A percentile compares a stretch with the other conserved stretches of the same genome.
phyloP scores from a whole-genome alignment of 352 stramenopile species.

The Pythium insidiosum region DNA sequence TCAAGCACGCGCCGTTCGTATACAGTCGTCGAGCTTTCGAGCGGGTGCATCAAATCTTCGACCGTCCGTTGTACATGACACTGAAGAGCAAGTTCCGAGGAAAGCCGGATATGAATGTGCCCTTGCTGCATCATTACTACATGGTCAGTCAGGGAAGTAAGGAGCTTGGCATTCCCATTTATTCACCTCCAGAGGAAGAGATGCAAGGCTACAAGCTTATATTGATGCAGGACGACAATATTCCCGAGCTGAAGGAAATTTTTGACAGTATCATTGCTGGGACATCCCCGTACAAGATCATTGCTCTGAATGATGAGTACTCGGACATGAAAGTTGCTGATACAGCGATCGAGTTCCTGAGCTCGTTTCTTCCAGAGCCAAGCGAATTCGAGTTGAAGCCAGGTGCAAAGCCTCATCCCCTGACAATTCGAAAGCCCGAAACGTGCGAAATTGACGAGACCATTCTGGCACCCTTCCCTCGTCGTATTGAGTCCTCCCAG shows the following conservation, averaged over 20 bases:
- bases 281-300: constrained; percentile 59
- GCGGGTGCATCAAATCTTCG: constrained; percentile 82
- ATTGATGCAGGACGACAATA: constrained; percentile 79
- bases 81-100: constrained; percentile 82
- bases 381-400: constrained; percentile 61
- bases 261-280: constrained; percentile 65
- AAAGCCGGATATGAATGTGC: constrained; percentile 86
- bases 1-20: constrained; percentile 86
- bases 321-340: constrained; percentile 71
- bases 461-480: constrained; percentile 57
- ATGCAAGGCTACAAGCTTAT: constrained; percentile 83
- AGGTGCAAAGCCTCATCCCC: constrained; percentile 23
- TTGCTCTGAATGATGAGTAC: constrained; percentile 87
- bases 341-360: constrained; percentile 58
- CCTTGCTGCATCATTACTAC: constrained; percentile 82
- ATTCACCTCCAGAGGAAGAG: constrained; percentile 58
- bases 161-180: constrained; percentile 73
- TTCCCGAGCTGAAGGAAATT: constrained; percentile 52
- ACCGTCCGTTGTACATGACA: constrained; percentile 72
- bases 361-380: constrained; percentile 57
- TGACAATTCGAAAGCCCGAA: constrained; percentile 54
- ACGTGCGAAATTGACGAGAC: constrained; percentile 68
- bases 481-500: constrained; percentile 46
- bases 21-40: constrained; percentile 84
- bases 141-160: constrained; percentile 76